Conservation (phyloP, 23 red algal species). For the Pyropia haitanensis region DNA sequence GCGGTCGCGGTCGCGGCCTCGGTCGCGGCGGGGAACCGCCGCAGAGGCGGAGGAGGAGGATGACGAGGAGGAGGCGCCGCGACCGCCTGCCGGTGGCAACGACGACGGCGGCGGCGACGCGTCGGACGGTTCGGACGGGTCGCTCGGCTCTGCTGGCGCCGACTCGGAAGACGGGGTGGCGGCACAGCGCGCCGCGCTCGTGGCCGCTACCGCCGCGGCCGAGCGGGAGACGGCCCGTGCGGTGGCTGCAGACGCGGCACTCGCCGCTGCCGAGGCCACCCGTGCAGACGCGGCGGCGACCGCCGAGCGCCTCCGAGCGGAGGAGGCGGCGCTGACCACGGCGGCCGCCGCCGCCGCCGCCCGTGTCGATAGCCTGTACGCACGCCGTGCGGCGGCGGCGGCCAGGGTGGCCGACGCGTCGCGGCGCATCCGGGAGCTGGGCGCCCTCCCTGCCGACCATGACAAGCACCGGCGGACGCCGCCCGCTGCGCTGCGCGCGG, state of each 20-base stretch:
- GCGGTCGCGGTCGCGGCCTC: too few species aligned
- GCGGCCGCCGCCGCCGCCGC: constrained; percentile 31
- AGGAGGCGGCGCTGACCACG: constrained; percentile 42
- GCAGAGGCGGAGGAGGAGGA: constrained; percentile 19
- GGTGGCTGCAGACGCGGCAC: neutral
- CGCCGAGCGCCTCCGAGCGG: constrained; percentile 34
- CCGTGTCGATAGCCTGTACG: constrained; percentile 50
- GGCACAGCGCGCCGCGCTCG: too few species aligned
- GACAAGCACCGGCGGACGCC: constrained; percentile 44
- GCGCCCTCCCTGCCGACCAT: constrained; percentile 76
- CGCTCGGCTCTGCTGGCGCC: too few species aligned
- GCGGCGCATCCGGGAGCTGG: constrained; percentile 71
- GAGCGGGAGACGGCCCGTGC: too few species aligned
- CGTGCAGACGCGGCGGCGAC: neutral
- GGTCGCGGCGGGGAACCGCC: neutral
- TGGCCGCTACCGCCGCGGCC: too few species aligned
- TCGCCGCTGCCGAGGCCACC: neutral
- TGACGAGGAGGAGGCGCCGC: constrained; percentile 7
- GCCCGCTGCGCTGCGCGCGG: constrained; percentile 28
- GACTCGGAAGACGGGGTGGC: too few species aligned
- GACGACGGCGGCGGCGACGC: constrained; percentile 8
- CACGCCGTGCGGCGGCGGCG: constrained; percentile 22
- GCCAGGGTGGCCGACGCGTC: constrained; percentile 67
- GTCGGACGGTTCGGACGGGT: constrained; percentile 8
- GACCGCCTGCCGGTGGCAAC: constrained; percentile 11